Evolutionary conservation across 2,329 filamentous ascomycete genomes (phyloP), one percentile per base, ranked within the genome.

Genomic region (Drechslerella stenobrocha): DNA sequence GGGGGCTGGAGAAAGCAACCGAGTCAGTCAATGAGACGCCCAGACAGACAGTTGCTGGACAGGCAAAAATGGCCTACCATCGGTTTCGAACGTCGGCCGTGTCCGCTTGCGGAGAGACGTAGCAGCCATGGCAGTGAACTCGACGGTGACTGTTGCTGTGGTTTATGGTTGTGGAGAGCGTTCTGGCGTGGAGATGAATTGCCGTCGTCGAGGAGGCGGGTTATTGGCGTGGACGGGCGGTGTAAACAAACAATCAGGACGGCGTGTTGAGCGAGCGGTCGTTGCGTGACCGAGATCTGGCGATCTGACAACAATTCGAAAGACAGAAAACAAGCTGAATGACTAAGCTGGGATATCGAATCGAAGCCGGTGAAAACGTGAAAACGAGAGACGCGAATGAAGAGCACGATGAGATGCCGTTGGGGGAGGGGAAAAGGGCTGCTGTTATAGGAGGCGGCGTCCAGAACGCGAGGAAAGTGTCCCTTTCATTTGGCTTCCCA

Each of bases 201-300:
- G n/a, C n/a, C n/a, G n/a, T n/a, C n/a, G n/a, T n/a, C n/a, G 34
- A 37, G 13, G 3, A 15, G 13, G 37, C 22, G n/a, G n/a, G 22
- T 56, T 18, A 26, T 8, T 23, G 50, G n/a, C n/a, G n/a, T n/a
- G 22, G 15, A 15, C 15, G 22, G 26, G 13, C n/a, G 26, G 45
- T 58, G 61, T 66, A 66, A 66, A 66, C 53, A 66, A 66, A 66
- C 61, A 35, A 34, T 45, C 6, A 37, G 6, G 34, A 45, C n/a
- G n/a, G 47, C 59, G 61, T 59, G 61, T 66, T 66, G 61, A 42
- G 40, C 26, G n/a, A n/a, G n/a, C n/a, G n/a, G n/a, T n/a, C n/a
- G n/a, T n/a, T n/a, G n/a, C n/a, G n/a, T n/a, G n/a, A n/a, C n/a
- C n/a, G n/a, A n/a, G n/a, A n/a, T n/a, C n/a, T n/a, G n/a, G n/a